Evolutionary conservation across 306 rosid genomes (phyloP), one percentile per base, ranked within the genome.

Genomic region (Senna tora): DNA sequence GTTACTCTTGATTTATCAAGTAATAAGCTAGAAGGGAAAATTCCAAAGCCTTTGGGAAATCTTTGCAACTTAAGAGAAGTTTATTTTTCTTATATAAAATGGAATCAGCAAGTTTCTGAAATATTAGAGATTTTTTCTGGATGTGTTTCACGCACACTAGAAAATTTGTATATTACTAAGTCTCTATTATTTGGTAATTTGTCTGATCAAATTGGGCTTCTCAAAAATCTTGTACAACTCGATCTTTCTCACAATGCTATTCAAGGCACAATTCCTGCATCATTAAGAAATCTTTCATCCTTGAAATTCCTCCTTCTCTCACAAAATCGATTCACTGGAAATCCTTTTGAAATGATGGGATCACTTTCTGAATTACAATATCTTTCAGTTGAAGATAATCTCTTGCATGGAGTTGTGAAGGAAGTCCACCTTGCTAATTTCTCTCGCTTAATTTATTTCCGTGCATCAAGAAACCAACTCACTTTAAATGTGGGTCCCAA

Each of bases 391-490:
- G 21, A 0, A n/a, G 7, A 12, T 0, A 75, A 80, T 58, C 2
- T 8, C 0, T 51, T 0, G 9, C 7, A 22, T 1, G 38, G 39
- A 55, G 33, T 22, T 25, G 61, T 55, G 28, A 55, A 13, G 4
- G 57, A 80, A 42, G 4, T 36, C 60, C 67, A 80, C 43, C 65
- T 80, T 56, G 32, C 63, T 17, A 69, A 75, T 13, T n/a, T 55
- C 7, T 38, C 51, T 5, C 13, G 9, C 3, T 51, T 74, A 15
- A 11, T 0, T 0, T 0, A 0, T 2, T 51, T 75, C 1, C 0
- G 0, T 7, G 77, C 68, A 39, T 47, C 32, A 5, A 1, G 56
- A 8, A 80, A 64, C 43, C 51, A 15, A 9, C n/a, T 72, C 12
- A 76, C 61, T 51, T 53, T 74, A 38, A 11, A 51, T 10, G 55